Base-by-base conservation (phyloP, 78 protist genomes). In the Tieghemostelium lacteum region DNA sequence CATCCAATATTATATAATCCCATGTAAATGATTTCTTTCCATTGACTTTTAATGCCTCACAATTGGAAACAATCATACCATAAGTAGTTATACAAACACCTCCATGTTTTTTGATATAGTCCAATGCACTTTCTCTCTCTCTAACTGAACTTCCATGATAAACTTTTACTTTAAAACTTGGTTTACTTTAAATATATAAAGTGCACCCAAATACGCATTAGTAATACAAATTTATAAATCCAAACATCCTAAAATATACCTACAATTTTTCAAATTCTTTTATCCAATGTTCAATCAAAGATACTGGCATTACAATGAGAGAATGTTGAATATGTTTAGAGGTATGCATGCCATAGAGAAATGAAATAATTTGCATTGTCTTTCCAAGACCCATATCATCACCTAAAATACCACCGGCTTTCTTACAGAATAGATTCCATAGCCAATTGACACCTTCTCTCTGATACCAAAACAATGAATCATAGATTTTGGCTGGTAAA, bases 341-440 rank as follows among this genome's bases (percentile, higher is more conserved):
- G 20, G 10, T 12, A 2, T 64, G 77, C 60, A 89, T 37, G 16
- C 49, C 26, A n/a, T 73, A 26, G 37, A 89, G 71, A 40, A 89
- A 77, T 3, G 85, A 19, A 24, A 85, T 60, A 34, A 92, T 70
- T 54, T 94, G 96, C 42, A 94, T 70, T 14, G 96, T 95, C 70
- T 95, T 95, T n/a, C 95, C 95, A 20, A 93, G 62, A 55, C 95
- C 97, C 94, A 92, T 88, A 66, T 88, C 95, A n/a, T 95, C 95
- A 24, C 93, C 93, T 1, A 87, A 52, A 3, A 87, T 73, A 40
- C 93, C 93, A 65, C 93, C 93, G 6, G 86, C 69, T 4, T 49
- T 29, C 10, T 58, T 62, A 31, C 62, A 39, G 22, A 69, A 76
- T 14, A 87, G 34, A 14, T 74, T 58, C 93, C 93, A 87, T 26